Evolutionary conservation across 1,139 yeast genomes (phyloP).

Genomic region (Candida pseudoviswanathii): DNA sequence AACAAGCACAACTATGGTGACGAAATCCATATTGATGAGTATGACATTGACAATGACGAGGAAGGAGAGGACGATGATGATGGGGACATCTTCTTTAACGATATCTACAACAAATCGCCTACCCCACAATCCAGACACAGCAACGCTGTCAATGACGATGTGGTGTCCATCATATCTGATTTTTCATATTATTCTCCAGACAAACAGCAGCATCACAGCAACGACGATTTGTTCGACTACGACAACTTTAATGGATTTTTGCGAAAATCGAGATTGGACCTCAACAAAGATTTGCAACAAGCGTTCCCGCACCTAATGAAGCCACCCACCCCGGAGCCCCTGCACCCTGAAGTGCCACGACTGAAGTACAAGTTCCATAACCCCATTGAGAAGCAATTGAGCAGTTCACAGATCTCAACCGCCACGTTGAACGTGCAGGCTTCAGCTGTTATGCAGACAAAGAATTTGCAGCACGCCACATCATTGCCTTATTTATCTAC

Average conservation of each 20-base stretch:
- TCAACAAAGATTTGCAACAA: constrained; percentile 20
- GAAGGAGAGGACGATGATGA: constrained; percentile 5
- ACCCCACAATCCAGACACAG: constrained; percentile 13
- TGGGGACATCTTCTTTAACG: constrained; percentile 12
- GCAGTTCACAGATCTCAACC: constrained; percentile 20
- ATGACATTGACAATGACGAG: neutral
- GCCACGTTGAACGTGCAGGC: constrained; percentile 30
- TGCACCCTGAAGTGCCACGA: neutral
- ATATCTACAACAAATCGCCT: constrained; percentile 12
- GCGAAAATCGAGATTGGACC: constrained; percentile 36
- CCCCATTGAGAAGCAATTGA: constrained; percentile 31
- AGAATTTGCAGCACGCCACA: neutral
- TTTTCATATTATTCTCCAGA: constrained; percentile 29
- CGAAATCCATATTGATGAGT: neutral
- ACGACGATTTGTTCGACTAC: constrained; percentile 15
- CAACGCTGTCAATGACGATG: constrained; percentile 19
- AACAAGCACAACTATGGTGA: constrained; percentile 3
- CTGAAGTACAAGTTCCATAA: constrained; percentile 34
- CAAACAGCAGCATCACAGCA: constrained; percentile 13
- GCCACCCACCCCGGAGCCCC: constrained; percentile 15
- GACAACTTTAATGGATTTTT: constrained; percentile 39
- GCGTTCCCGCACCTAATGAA: constrained; percentile 34
- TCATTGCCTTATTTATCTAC: constrained; percentile 2
- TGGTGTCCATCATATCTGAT: constrained; percentile 29
- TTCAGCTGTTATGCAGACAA: constrained; percentile 3